phyloP scores from a whole-genome alignment of 2,329 filamentous ascomycete genomes.

The Neonectria ditissima region DNA sequence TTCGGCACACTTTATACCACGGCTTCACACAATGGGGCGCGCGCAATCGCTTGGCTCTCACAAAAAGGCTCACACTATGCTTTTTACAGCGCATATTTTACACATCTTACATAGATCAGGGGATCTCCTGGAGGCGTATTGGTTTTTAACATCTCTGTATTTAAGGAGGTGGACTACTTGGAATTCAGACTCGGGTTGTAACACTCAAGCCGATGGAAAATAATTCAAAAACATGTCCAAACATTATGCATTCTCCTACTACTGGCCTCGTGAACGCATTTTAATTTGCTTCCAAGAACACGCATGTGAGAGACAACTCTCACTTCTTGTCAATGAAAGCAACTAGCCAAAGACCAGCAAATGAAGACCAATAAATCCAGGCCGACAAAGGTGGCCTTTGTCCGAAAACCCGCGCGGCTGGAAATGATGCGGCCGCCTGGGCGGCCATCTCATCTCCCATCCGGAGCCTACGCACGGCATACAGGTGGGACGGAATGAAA shows the following conservation, averaged over 20 bases:
- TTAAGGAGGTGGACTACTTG: neutral
- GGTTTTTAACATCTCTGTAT: neutral
- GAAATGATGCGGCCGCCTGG: conserved; percentile 26
- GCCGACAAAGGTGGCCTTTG: neutral
- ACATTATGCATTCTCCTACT: no score
- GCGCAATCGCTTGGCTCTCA: conserved; percentile 14
- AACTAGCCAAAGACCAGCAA: neutral
- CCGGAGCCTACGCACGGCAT: conserved; percentile 2
- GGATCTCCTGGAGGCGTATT: conserved; percentile 17
- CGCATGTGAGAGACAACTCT: neutral
- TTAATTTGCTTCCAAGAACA: no score
- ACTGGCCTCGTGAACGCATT: neutral
- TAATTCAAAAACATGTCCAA: neutral
- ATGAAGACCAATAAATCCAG: neutral
- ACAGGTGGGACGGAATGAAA: conserved; percentile 6
- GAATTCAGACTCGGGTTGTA: neutral
- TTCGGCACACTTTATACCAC: conserved; percentile 38
- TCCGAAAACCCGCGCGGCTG: conserved; percentile 13
- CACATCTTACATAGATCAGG: conserved; percentile 16
- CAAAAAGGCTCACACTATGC: conserved; percentile 31
- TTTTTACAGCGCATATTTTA: conserved; percentile 25
- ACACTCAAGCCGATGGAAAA: neutral
- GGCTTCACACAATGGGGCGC: conserved; percentile 25
- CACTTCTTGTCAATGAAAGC: neutral
- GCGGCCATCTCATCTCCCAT: conserved; percentile 22